phyloP scores from a whole-genome alignment of 164 flowering plant genomes.

The Cinnamomum chago region DNA sequence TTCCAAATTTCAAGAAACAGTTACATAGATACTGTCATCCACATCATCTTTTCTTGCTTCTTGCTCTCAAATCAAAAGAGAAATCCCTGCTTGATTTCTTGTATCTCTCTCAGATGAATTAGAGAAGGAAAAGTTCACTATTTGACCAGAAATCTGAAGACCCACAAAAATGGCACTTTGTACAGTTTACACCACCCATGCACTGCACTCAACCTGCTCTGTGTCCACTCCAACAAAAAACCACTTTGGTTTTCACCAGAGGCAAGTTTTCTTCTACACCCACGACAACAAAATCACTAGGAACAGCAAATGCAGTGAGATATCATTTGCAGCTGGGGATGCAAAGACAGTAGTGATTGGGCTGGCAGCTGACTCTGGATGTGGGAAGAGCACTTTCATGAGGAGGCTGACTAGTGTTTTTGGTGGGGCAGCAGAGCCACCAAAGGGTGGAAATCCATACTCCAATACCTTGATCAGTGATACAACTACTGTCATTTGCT shows the following conservation, averaged over 20 bases:
- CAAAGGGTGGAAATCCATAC: constrained; percentile 93
- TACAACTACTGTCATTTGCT: constrained; percentile 85
- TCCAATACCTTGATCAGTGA: constrained; percentile 94
- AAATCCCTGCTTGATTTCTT: constrained; percentile 13
- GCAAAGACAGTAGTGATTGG: constrained; percentile 78
- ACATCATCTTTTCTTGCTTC: constrained; percentile 2
- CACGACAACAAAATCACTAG: constrained; percentile 23
- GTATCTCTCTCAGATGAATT: background rate
- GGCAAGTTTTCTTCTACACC: constrained; percentile 44
- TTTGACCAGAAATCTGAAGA: too few relatives aligned
- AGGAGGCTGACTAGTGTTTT: constrained; percentile 90
- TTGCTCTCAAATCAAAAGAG: constrained; percentile 3
- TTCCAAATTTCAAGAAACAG: too few relatives aligned
- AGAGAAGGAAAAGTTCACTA: too few relatives aligned
- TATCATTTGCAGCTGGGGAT: constrained; percentile 53
- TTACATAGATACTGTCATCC: background rate
- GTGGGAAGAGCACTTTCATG: constrained; percentile 98
- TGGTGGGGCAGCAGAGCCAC: constrained; percentile 96
- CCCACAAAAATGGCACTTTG: constrained; percentile 1
- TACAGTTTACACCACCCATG: background rate
- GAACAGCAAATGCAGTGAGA: constrained; percentile 18
- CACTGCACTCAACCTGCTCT: background rate
- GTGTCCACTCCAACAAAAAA: constrained; percentile 2
- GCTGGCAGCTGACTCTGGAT: constrained; percentile 94
- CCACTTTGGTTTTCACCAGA: constrained; percentile 25